Percentiles rank a stretch among this genome's conserved stretches.
Conservation (phyloP, 2,329 filamentous ascomycete genomes). For the Gaeumannomyces tritici region DNA sequence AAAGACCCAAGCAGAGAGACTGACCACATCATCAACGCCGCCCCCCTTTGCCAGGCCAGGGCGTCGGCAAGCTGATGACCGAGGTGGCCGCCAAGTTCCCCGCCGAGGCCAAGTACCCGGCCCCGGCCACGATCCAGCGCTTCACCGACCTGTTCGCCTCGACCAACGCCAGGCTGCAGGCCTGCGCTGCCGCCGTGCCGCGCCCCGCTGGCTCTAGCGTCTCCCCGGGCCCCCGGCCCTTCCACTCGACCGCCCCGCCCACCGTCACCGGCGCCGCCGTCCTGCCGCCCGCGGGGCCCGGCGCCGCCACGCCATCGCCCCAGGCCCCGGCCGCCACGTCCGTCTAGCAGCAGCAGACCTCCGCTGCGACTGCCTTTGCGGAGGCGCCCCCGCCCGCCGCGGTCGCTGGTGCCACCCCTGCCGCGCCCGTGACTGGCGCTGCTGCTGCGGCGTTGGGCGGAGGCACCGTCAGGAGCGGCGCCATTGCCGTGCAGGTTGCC, state of each 20-base stretch:
- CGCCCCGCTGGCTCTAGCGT: neutral
- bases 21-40: neutral
- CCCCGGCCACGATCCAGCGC: neutral
- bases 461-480: neutral
- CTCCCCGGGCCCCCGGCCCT: neutral
- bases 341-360: no score
- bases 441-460: neutral
- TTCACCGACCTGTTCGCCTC: neutral
- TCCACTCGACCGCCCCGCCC: neutral
- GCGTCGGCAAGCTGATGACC: neutral
- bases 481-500: neutral
- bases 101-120: neutral
- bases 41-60: neutral
- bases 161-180: neutral
- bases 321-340: no score
- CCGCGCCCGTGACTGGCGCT: neutral
- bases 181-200: neutral
- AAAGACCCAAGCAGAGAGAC: neutral
- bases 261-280: neutral
- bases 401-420: neutral
- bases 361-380: no score
- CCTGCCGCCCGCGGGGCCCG: neutral
- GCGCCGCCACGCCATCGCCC: neutral
- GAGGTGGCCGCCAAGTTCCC: neutral
- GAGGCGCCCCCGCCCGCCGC: no score